Evolutionary conservation across 371 early-diverging fungal genomes (phyloP).

Genomic region (Mortierella sp.): DNA sequence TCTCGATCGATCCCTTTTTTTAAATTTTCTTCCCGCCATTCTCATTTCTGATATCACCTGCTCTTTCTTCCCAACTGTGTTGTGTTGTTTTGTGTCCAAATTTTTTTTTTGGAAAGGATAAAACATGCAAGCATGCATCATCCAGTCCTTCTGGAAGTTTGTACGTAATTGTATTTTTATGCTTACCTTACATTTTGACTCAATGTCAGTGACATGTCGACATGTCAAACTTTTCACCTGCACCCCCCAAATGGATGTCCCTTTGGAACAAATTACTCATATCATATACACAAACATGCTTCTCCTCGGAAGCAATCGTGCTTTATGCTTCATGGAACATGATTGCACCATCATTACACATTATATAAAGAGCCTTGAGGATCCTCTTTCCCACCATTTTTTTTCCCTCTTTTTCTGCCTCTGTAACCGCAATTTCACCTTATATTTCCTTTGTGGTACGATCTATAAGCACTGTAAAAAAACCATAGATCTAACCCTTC

Average conservation of each 20-base stretch:
- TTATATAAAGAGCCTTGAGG: background rate
- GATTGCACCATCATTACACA: background rate
- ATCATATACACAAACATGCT: background rate
- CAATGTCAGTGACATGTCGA: background rate
- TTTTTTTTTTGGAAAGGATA: background rate
- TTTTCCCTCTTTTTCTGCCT: background rate
- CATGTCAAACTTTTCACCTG: background rate
- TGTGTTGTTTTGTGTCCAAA: conserved; percentile 8
- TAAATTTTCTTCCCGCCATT: conserved; percentile 36
- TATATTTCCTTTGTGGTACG: background rate
- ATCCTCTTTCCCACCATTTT: background rate
- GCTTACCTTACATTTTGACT: conserved; percentile 8
- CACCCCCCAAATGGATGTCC: background rate
- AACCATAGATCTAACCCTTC: background rate
- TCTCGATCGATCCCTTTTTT: conserved; percentile 6
- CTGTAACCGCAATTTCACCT: background rate
- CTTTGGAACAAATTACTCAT: conserved; percentile 10
- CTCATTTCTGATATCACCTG: conserved; percentile 7
- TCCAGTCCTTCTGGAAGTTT: background rate
- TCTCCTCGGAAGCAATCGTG: conserved; percentile 16
- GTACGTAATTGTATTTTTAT: conserved; percentile 11
- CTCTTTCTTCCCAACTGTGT: conserved; percentile 7
- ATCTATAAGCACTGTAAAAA: background rate
- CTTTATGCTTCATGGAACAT: background rate
- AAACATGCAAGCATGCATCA: background rate